Conservation (phyloP, 2,329 filamentous ascomycete genomes). For the Diaporthe sp. region DNA sequence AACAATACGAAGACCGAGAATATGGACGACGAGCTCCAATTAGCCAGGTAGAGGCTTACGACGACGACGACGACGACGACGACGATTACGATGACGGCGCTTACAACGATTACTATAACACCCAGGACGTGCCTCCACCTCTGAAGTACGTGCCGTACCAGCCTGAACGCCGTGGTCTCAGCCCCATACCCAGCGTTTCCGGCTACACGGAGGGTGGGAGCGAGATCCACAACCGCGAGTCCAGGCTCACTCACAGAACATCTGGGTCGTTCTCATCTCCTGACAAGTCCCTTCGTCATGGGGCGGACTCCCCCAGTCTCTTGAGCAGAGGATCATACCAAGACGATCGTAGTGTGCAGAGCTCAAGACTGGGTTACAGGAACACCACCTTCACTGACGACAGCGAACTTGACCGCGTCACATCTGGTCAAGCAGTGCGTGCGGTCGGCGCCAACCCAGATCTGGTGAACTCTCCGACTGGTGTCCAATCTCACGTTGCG, state of each 20-base stretch:
- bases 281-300: conserved; percentile 66
- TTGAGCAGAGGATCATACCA: conserved; percentile 67
- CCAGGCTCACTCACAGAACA: conserved; percentile 63
- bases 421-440: conserved; percentile 78
- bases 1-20: conserved; percentile 60
- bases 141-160: conserved; percentile 78
- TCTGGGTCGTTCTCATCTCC: conserved; percentile 74
- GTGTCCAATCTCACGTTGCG: conserved; percentile 90
- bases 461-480: conserved; percentile 79
- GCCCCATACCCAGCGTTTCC: conserved; percentile 92
- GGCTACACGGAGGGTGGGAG: conserved; percentile 82
- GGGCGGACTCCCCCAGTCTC: conserved; percentile 61
- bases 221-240: conserved; percentile 69
- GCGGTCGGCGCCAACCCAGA: conserved; percentile 80
- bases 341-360: conserved; percentile 69
- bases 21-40: conserved; percentile 58
- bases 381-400: conserved; percentile 65
- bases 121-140: conserved; percentile 74
- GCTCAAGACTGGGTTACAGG: conserved; percentile 68
- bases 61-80: conserved; percentile 52
- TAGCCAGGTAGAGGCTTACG: conserved; percentile 50
- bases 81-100: conserved; percentile 60
- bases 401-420: conserved; percentile 70
- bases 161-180: conserved; percentile 79
- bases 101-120: conserved; percentile 65